Evolutionary conservation across 2,329 filamentous ascomycete species (phyloP), one percentile per base, ranked within the genome.

Genomic region (Catunica adiposa): DNA sequence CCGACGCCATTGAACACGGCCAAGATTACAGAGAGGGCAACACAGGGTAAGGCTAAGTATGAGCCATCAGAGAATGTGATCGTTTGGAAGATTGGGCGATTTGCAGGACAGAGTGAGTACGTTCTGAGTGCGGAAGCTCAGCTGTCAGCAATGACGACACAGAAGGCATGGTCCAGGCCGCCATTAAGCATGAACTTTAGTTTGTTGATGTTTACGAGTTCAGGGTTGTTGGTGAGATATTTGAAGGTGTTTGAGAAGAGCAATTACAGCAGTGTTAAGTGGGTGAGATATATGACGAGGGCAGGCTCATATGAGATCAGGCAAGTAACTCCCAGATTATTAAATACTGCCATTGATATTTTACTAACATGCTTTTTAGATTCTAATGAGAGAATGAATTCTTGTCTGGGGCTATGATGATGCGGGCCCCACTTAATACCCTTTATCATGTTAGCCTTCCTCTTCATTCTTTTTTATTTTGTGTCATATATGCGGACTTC

Each of bases 231-330:
- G 61, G 92, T 98, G 57, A 76, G 94, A 52, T 98, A 98, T 68
- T 71, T 98, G 57, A 98, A 98, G 71, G 92, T 98, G 1, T 98
- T 98, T 72, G 92, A 98, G 73, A 98, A 98, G 81, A 92, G 80
- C 69, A 97, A 97, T 69, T 98, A 98, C 68, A 94, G 86, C 60
- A 95, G 89, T 66, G 92, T 98, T 51, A 98, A 98, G 70, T 98
- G 92, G 92, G 92, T 98, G 63, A 76, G 92, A 63, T 98, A 98
- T 70, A 97, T 98, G 92, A 98, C 92, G 17, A 82, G 90, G 62
- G 92, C 90, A 15, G 92, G 92, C 26, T 96, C 89, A 69, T 98
- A 98, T 69, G 92, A 98, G 72, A 95, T 98, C 67, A 77, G 89
- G 83, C 94, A 62, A 63, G 70, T 59, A 23, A 9, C 4, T 31